Base-by-base conservation (phyloP, 2,329 filamentous ascomycete species). In the Microcyclosporella mali region DNA sequence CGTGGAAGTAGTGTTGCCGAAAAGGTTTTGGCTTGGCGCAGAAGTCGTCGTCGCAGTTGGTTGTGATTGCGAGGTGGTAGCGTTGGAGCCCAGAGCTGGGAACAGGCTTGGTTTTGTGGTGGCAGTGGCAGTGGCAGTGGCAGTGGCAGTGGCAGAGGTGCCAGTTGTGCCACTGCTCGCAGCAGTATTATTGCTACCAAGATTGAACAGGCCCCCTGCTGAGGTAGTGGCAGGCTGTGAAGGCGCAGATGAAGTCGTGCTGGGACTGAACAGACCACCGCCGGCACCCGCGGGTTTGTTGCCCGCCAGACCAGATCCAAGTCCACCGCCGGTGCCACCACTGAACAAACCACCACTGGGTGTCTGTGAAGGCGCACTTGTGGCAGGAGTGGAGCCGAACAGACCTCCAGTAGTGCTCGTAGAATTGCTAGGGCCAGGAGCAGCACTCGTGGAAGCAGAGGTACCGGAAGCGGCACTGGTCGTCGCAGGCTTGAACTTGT, bases 141-240 rank as follows among this genome's bases (percentile, higher is more conserved):
- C n/a, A 15, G 31, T 33, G n/a, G 31, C 18, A 11, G 33, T 34
- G 18, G 33, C 18, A 14, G 33, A 34, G 10, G 33, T 15, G 14
- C 33, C 33, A 11, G 15, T 34, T 11, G 33, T 11, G 10, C 14
- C 33, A 15, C 33, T 18, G 33, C 33, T 34, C 14, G 33, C 15
- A 18, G 33, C 9, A 18, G 10, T 16, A 6, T 32, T 32, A 12
- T 16, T 16, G 33, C 33, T 15, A 11, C 15, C 33, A 3, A 34
- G 11, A 18, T 15, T 34, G 25, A 50, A 47, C 19, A 50, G 35
- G 19, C 35, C 39, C 31, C 44, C 37, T 17, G 43, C 35, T n/a
- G 40, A 42, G 14, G 47, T 29, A 21, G 33, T 17, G 11, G 37
- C 3, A 6, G 21, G 21, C 9, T 25, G 21, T 25, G 21, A 25